These are phyloP conservation scores for Quercus tomentella DNA, from an alignment of 331 rosid species.

Conservation along the genomic window DNA sequence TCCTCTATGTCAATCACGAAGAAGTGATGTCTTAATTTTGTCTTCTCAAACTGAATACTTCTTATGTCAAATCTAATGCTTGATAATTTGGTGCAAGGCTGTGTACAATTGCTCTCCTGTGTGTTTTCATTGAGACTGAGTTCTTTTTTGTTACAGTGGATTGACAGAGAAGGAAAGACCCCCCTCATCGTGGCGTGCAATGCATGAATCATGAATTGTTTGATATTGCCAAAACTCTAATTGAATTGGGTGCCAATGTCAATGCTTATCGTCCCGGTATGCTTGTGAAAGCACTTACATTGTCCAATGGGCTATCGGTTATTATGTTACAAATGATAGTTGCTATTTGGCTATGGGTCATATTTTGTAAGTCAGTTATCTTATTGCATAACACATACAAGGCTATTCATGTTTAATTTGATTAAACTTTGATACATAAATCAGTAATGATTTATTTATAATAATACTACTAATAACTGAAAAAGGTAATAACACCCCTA, in stretches of 20 bases:
- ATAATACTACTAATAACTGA: background rate
- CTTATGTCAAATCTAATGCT: background rate
- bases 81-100: background rate
- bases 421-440: background rate
- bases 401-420: background rate
- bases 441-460: background rate
- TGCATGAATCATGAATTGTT: slow-evolving; percentile 4
- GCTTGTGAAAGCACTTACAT: background rate
- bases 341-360: background rate
- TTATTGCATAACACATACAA: background rate
- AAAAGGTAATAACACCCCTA: background rate
- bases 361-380: background rate
- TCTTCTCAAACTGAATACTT: background rate
- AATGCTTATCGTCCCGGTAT: slow-evolving; percentile 11
- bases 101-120: background rate
- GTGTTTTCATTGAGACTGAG: background rate
- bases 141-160: background rate
- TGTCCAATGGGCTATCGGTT: background rate
- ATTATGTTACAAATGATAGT: background rate
- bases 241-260: slow-evolving; percentile 16
- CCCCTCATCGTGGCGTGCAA: slow-evolving; percentile 14
- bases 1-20: background rate
- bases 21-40: background rate
- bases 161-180: slow-evolving; percentile 14
- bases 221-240: slow-evolving; percentile 9